Base-by-base conservation (phyloP, 768 basidiomycete species). In the Stropharia rugosoannulata region DNA sequence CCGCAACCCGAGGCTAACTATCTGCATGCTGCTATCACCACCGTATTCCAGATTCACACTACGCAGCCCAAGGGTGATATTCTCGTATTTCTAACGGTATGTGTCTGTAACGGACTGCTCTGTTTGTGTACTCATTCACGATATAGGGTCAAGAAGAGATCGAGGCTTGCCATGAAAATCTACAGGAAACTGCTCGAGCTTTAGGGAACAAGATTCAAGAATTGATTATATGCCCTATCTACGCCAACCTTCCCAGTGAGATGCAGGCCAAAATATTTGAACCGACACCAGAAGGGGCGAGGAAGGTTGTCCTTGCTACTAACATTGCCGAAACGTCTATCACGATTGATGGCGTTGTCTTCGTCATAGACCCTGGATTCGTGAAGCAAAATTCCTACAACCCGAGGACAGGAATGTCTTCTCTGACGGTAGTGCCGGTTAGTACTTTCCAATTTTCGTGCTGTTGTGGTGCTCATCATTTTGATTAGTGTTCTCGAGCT, bases 201-300 rank as follows among this genome's bases (percentile, higher is more conserved):
- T 77, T 99, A 0, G 95, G 95, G 16, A 98, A 98, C 75, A 98
- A 98, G 74, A 89, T 98, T 44, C 82, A 85, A 5, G 97, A 99
- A 65, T 80, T 99, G 43, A 86, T 98, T 55, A 83, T 99, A 56
- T 98, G 95, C 65, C 97, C 97, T 3, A 99, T 99, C 58, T 99
- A 99, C 65, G 97, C 97, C 59, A 98, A 97, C 68, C 74, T 99
- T n/a, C 97, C 97, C 1, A 95, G 93, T 62, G 97, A 99, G 58
- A 95, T 99, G 95, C 97, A 99, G 69, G 90, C 95, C 37, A 97
- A 98, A 75, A 99, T 99, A 54, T 99, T 99, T 71, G 97, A 99
- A 70, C 96, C 97, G 0, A 99, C 97, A 4, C 97, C 96, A 1
- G 90, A 92, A 51, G 95, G 95, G 16, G 93, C 97, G 25, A 81